These are phyloP conservation scores for Zoysia japonica DNA, from an alignment of 176 grass and related monocot species.

Conservation along the genomic window DNA sequence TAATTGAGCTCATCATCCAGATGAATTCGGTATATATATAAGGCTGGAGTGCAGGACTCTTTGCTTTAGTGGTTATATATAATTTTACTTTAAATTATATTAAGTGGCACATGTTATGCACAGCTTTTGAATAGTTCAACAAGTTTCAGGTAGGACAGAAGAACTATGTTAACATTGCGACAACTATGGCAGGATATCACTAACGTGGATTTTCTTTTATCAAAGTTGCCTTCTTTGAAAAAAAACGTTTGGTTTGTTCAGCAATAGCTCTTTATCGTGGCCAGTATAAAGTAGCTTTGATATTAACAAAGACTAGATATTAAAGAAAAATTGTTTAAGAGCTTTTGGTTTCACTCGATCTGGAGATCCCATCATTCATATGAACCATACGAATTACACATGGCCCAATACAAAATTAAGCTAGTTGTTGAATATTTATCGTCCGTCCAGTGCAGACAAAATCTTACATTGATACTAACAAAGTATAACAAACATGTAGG, in stretches of 20 bases:
- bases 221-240: slow-evolving; percentile 15
- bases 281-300: slow-evolving; percentile 8
- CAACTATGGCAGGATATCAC: background rate
- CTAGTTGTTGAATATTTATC: slow-evolving; percentile 19
- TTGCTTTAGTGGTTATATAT: background rate
- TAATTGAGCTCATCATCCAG: background rate
- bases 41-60: background rate
- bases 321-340: slow-evolving; percentile 15
- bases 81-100: background rate
- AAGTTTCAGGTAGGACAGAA: background rate
- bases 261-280: background rate
- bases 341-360: background rate
- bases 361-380: slow-evolving; percentile 9
- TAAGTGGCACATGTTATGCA: background rate
- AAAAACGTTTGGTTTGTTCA: background rate
- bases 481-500: slow-evolving; percentile 8
- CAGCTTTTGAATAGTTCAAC: background rate
- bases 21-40: background rate
- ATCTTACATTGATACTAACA: slow-evolving; percentile 4
- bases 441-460: slow-evolving; percentile 27
- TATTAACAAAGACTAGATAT: slow-evolving; percentile 38
- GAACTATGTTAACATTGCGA: background rate
- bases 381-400: slow-evolving; percentile 10
- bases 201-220: slow-evolving; percentile 9
- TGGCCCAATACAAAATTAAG: slow-evolving; percentile 2